Evolutionary conservation across 2,329 filamentous ascomycete genomes (phyloP), one percentile per base, ranked within the genome.

Genomic region (Ophiosphaerella korrae): DNA sequence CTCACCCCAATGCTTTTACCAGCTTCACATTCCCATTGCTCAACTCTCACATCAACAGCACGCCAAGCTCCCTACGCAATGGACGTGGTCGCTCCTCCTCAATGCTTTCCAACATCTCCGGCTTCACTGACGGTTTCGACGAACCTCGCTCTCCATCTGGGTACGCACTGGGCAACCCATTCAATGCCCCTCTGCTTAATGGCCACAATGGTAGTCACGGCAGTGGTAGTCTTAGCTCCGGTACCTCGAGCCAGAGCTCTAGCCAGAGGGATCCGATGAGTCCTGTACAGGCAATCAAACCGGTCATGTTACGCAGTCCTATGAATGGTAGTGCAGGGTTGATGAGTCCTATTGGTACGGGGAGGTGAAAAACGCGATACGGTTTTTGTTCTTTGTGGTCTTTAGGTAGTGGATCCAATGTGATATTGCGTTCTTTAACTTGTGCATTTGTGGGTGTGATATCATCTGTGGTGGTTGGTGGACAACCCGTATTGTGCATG

Each of bases 61-160:
- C 70, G 23, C 71, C 69, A 3, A 68, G 63, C 16, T 72, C 69
- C 26, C 48, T 70, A 14, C 70, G 67, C 11, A 67, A 66, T n/a
- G 72, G 67, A 26, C 76, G 79, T 24, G 78, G 77, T 41, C 77
- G 79, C 42, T 81, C 78, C 42, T 79, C 77, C 6, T 81, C 78
- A 0, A 80, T 82, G 77, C 76, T 81, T 35, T 80, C 78, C 42
- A 78, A 78, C 55, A 74, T 78, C 57, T 80, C 77, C 38, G 78
- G 77, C 49, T 80, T 81, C 64, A 81, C 78, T 14, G 80, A 82
- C 34, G 70, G 72, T 48, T 72, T 74, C 49, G 74, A 76, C 42
- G 68, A 76, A 29, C 59, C 59, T 21, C 48, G 55, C 2, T 68
- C 67, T 11, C 66, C 65, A 7, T 57, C 62, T n/a, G 54, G 45